Evolutionary conservation across 2,329 filamentous ascomycete species (phyloP).

Genomic region (Apiospora sp.): DNA sequence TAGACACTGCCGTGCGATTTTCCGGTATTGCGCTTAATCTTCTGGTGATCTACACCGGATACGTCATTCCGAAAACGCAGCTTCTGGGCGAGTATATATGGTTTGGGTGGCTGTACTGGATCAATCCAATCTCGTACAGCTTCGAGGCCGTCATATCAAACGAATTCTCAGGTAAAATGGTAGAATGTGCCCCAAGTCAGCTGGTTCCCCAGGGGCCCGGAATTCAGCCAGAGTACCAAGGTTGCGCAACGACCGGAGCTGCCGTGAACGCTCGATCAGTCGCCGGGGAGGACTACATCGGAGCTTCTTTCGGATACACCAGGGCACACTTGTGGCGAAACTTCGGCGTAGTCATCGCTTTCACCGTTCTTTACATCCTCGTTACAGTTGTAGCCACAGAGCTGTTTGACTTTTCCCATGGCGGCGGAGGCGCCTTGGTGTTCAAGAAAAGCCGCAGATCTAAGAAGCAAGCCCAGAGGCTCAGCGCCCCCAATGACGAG

Average conservation of each 20-base stretch:
- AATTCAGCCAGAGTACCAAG: constrained; percentile 52
- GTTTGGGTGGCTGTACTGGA: constrained; percentile 72
- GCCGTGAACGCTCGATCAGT: constrained; percentile 56
- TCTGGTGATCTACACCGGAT: constrained; percentile 73
- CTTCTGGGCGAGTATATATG: constrained; percentile 69
- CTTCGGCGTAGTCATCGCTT: constrained; percentile 80
- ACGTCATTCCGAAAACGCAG: constrained; percentile 65
- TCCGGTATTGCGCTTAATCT: constrained; percentile 64
- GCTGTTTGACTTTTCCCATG: constrained; percentile 66
- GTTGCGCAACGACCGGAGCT: constrained; percentile 64
- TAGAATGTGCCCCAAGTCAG: constrained; percentile 54
- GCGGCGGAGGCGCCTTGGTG: constrained; percentile 72
- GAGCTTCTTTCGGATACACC: constrained; percentile 60
- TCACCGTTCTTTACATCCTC: constrained; percentile 75
- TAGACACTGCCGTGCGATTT: constrained; percentile 69
- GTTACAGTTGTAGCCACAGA: constrained; percentile 77
- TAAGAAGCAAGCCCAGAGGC: constrained; percentile 59
- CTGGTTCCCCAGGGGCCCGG: constrained; percentile 55
- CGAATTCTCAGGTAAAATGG: constrained; percentile 61
- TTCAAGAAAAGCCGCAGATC: constrained; percentile 74
- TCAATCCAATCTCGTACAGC: constrained; percentile 71
- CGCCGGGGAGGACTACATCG: constrained; percentile 63
- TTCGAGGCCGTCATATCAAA: constrained; percentile 68
- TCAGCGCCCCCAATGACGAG: constrained; percentile 57
- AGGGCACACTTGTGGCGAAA: constrained; percentile 74